phyloP scores from a whole-genome alignment of 805 yeast genomes.

The Metschnikowia aberdeeniae region DNA sequence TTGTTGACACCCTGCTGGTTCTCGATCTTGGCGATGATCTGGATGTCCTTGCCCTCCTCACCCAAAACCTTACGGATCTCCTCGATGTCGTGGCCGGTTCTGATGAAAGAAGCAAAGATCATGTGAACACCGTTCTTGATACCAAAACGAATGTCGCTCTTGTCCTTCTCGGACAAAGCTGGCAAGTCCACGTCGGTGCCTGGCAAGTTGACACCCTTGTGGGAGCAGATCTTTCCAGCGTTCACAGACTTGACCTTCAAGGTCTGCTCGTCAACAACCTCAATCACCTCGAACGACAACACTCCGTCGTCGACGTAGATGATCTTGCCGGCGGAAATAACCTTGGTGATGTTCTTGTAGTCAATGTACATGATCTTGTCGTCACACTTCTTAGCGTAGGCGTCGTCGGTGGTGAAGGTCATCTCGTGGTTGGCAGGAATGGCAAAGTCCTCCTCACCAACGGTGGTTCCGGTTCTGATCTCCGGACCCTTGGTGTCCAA shows the following conservation, averaged over 20 bases:
- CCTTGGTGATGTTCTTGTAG: slow-evolving; percentile 95
- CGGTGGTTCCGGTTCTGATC: slow-evolving; percentile 97
- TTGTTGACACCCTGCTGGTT: slow-evolving; percentile 99
- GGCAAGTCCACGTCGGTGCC: slow-evolving; percentile 98
- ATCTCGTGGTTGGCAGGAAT: slow-evolving; percentile 83
- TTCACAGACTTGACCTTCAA: slow-evolving; percentile 86
- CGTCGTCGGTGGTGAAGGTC: slow-evolving; percentile 88
- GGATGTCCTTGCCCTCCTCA: slow-evolving; percentile 93
- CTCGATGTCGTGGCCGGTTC: slow-evolving; percentile 85
- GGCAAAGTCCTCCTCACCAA: slow-evolving; percentile 74
- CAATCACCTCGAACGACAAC: slow-evolving; percentile 86
- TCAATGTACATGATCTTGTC: slow-evolving; percentile 84
- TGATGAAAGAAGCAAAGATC: slow-evolving; percentile 97
- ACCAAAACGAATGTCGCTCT: slow-evolving; percentile 88
- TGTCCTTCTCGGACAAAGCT: slow-evolving; percentile 95
- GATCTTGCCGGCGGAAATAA: slow-evolving; percentile 79
- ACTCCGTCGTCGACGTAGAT: slow-evolving; percentile 98
- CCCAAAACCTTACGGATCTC: slow-evolving; percentile 93
- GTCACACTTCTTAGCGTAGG: slow-evolving; percentile 66
- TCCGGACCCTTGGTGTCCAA: slow-evolving; percentile 99
- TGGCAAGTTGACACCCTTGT: slow-evolving; percentile 99
- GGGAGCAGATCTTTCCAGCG: slow-evolving; percentile 93
- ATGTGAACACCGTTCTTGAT: slow-evolving; percentile 97
- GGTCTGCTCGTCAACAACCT: slow-evolving; percentile 74
- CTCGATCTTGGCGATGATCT: slow-evolving; percentile 96